Evolutionary conservation across 176 grass and related monocot species (phyloP), one percentile per base, ranked within the genome.

Genomic region (Metroxylon sagu): DNA sequence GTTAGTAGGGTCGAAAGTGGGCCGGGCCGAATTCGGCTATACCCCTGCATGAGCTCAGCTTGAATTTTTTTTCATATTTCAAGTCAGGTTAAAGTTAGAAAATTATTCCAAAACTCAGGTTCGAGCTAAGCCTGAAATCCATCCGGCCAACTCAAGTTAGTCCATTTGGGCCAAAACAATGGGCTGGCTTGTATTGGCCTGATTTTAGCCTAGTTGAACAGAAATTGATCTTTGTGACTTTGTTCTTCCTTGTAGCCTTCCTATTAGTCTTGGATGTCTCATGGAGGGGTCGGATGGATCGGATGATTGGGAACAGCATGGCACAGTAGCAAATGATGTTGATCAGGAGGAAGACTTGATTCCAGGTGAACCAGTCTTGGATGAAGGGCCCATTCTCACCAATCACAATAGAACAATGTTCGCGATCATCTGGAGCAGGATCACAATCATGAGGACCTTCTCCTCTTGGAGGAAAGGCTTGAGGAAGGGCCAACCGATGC

Each of bases 401-500:
- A 3, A 95, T 85, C 39, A 95, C 90, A 0, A 85, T 77, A 0
- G 86, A 78, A 7, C 86, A n/a, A 95, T 90, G 76, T 90, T 95
- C 29, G 90, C 90, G 15, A 79, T 67, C n/a, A 95, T 86, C 82
- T 95, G 90, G 48, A 95, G 52, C 0, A 86, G 90, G 77, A 87
- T 90, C 10, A 95, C 90, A 39, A 87, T 76, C 90, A 95, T 95
- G 71, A 95, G 82, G 60, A 95, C 90, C 29, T 90, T 95, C 83
- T 90, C 90, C 86, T 95, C 90, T 58, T 80, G 90, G 66, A 95
- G 73, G 80, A 95, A 95, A 0, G 90, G 90, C 77, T 95, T 95
- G 29, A 90, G 83, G 81, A 95, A 95, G 5, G 85, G 86, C 90
- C 90, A 95, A 4, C 90, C 90, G 0, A 86, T 95, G 49, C 90